Percentiles rank a stretch among this genome's conserved stretches.
Evolutionary conservation across 768 basidiomycete genomes (phyloP).

Genomic region (Hericium erinaceus): DNA sequence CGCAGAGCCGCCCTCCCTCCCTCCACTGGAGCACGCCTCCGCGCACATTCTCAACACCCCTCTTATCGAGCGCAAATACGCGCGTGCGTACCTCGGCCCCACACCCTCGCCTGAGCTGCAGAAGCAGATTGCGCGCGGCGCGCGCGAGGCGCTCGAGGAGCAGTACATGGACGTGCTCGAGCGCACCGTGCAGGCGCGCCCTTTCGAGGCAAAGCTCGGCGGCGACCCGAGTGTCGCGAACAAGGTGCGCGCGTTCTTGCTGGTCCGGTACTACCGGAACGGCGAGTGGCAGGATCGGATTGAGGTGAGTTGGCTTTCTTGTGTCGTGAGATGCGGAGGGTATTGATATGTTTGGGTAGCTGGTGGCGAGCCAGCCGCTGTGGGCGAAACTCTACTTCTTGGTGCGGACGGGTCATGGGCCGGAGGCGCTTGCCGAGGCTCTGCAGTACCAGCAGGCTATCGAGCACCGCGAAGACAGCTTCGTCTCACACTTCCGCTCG

Average conservation of each 20-base stretch:
- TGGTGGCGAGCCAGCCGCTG: slow-evolving; percentile 78
- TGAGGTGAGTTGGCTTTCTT: slow-evolving; percentile 47
- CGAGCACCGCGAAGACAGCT: slow-evolving; percentile 72
- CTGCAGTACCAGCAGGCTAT: slow-evolving; percentile 58
- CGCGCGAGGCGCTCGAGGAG: slow-evolving; percentile 75
- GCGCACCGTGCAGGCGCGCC: slow-evolving; percentile 69
- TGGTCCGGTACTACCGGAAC: slow-evolving; percentile 70
- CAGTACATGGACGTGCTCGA: slow-evolving; percentile 85
- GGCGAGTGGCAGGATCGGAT: slow-evolving; percentile 82
- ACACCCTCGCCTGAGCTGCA: slow-evolving; percentile 61
- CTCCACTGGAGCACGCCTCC: slow-evolving; percentile 68
- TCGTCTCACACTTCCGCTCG: slow-evolving; percentile 71
- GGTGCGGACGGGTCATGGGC: slow-evolving; percentile 72
- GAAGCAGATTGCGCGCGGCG: slow-evolving; percentile 68
- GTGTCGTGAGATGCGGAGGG: background rate
- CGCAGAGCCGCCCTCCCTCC: slow-evolving; percentile 62
- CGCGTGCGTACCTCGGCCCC: slow-evolving; percentile 63
- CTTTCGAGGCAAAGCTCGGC: slow-evolving; percentile 78
- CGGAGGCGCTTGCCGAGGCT: slow-evolving; percentile 77
- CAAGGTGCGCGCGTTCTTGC: slow-evolving; percentile 81
- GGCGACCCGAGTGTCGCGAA: slow-evolving; percentile 87
- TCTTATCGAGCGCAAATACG: slow-evolving; percentile 74
- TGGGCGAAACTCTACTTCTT: slow-evolving; percentile 96
- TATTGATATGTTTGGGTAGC: slow-evolving; percentile 30
- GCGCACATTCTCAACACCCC: slow-evolving; percentile 79